Evolutionary conservation across 1,139 yeast species (phyloP).

Genomic region (Yamadazyma spencermartinsiae): DNA sequence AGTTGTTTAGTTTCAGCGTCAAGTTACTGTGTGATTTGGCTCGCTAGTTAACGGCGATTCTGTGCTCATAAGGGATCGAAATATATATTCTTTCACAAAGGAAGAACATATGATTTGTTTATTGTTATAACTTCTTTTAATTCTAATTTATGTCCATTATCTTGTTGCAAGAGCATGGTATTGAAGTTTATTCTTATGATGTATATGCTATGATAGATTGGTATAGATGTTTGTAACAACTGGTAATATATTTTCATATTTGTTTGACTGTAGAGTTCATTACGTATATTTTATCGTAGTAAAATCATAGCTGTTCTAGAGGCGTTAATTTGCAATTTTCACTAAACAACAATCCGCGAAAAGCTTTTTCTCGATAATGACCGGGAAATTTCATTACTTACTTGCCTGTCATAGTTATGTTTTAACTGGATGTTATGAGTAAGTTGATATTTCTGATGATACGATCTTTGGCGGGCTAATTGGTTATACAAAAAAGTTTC

Average conservation of each 20-base stretch:
- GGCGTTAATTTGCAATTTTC: background rate
- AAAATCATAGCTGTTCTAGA: no score
- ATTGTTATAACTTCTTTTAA: conserved; percentile 1
- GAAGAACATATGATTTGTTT: background rate
- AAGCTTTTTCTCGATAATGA: background rate
- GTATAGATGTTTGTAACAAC: conserved; percentile 1
- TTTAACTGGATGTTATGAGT: conserved; percentile 6
- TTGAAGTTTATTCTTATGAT: background rate
- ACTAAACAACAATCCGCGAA: background rate
- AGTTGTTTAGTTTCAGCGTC: background rate
- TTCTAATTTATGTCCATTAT: background rate
- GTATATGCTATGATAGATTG: conserved; percentile 1
- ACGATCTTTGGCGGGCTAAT: conserved; percentile 10
- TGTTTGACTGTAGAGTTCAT: background rate
- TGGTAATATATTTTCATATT: background rate
- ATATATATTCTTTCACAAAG: background rate
- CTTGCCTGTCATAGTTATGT: conserved; percentile 9
- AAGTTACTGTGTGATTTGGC: background rate
- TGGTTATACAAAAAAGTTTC: conserved; percentile 11
- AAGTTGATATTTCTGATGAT: conserved; percentile 7
- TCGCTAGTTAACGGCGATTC: background rate
- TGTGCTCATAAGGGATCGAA: no score
- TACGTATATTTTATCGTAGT: no score
- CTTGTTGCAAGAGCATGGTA: conserved; percentile 1
- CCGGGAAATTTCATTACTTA: conserved; percentile 8